Conservation (phyloP, 768 basidiomycete species). For the Lanmaoa rubissima region DNA sequence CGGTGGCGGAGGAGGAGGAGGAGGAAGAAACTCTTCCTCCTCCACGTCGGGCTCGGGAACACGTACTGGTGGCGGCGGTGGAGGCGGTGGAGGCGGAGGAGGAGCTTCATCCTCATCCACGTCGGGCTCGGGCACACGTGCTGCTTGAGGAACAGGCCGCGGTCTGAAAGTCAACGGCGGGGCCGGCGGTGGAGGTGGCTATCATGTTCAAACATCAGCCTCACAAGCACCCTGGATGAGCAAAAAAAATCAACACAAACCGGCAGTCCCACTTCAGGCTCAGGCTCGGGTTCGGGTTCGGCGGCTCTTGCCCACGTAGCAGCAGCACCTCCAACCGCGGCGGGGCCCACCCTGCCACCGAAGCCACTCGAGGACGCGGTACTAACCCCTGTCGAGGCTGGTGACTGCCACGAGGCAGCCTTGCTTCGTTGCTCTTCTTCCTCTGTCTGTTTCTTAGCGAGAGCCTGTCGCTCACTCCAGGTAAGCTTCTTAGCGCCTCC, state of each 20-base stretch:
- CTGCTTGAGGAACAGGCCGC: constrained; percentile 17
- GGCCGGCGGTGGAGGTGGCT: constrained; percentile 31
- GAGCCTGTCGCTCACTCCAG: constrained; percentile 90
- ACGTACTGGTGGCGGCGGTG: constrained; percentile 10
- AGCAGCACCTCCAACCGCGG: constrained; percentile 33
- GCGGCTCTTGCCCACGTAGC: constrained; percentile 22
- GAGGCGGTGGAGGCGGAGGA: constrained; percentile 15
- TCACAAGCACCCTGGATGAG: background rate
- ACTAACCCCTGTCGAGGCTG: constrained; percentile 33
- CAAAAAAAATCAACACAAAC: constrained; percentile 22
- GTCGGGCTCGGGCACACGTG: constrained; percentile 20
- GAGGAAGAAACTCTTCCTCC: constrained; percentile 27
- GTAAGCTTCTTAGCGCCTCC: constrained; percentile 75
- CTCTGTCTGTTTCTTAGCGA: constrained; percentile 83
- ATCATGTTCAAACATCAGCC: constrained; percentile 4
- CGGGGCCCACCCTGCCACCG: constrained; percentile 26
- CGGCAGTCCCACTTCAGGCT: constrained; percentile 30
- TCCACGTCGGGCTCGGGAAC: constrained; percentile 10
- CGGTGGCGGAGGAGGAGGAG: constrained; percentile 28
- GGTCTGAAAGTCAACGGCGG: constrained; percentile 23
- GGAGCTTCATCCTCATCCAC: constrained; percentile 23
- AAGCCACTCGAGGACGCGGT: constrained; percentile 41
- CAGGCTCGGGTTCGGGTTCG: constrained; percentile 29
- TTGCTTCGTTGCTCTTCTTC: constrained; percentile 72
- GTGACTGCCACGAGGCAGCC: constrained; percentile 46